Base-by-base conservation (phyloP, 805 yeast species). In the Lachancea waltii region DNA sequence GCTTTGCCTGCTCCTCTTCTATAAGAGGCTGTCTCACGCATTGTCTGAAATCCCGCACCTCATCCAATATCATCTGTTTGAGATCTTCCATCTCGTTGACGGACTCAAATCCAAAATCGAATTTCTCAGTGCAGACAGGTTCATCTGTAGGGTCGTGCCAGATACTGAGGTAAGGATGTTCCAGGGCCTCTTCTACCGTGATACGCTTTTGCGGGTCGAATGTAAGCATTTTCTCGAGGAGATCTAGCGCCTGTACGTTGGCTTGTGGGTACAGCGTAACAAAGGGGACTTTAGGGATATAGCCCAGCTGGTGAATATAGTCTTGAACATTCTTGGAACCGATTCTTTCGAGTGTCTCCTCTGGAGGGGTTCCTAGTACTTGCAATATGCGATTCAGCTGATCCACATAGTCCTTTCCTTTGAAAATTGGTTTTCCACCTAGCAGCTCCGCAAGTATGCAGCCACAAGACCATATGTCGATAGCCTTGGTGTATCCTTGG, bases 391-490 rank as follows among this genome's bases (percentile, higher is more conserved):
- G 87, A 55, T 85, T 84, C 56, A 92, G 69, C 62, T 92, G 98
- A 59, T 92, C 95, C 21, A 90, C 95, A 57, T 90, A 92, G 65
- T 92, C 97, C 58, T 83, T 84, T 4, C 98, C 98, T 49, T 90
- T 82, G 65, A 92, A 92, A 16, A 92, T 71, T 1, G 98, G 96
- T 51, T 77, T 76, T 0, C 97, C 89, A 3, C 95, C 95, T 14
- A 92, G 65, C 45, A 92, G 71, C 58, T 92, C 98, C 1, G 97
- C 98, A 38, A 92, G 66, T 42, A 92, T 89, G 65, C 98, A 92
- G 3, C 98, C 98, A 15, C 92, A 95, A 0, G 97, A 86, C 98
- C 98, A 92, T 41, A 92, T 74, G 61, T 92, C 98, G 43, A 92
- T 90, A 17, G 98, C 96, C 64, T 86, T 89, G 5, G 97, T 85